A percentile compares a stretch with the other conserved stretches of the same genome.
These are phyloP conservation scores for Rhynchospora pubera DNA, from an alignment of 176 grass and related monocot genomes.

Conservation along the genomic window DNA sequence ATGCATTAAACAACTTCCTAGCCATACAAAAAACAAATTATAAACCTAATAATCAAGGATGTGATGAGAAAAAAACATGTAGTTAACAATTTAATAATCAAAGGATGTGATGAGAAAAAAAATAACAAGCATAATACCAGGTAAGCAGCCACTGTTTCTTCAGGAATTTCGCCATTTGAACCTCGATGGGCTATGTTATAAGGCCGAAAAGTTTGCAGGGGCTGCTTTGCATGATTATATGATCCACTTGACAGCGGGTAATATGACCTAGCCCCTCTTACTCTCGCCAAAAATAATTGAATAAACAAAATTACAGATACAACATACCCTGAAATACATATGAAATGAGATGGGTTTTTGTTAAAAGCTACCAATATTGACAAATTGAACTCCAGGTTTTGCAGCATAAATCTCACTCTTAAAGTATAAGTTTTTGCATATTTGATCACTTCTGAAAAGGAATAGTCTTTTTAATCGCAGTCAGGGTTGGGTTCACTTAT, in stretches of 20 bases:
- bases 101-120: background rate
- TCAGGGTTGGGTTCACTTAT: background rate
- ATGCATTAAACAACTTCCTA: background rate
- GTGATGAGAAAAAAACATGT: background rate
- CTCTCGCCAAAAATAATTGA: conserved; percentile 38
- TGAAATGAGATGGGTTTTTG: background rate
- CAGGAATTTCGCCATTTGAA: conserved; percentile 95
- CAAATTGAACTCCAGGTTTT: background rate
- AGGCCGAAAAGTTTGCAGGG: conserved; percentile 70
- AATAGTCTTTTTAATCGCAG: background rate
- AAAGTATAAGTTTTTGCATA: background rate
- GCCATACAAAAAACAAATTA: background rate
- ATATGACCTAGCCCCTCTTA: conserved; percentile 38
- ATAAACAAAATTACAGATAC: conserved; percentile 25
- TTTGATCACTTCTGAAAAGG: background rate
- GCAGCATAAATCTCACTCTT: background rate
- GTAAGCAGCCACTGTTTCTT: conserved; percentile 85
- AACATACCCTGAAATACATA: conserved; percentile 40
- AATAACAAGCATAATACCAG: conserved; percentile 36
- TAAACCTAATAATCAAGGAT: background rate
- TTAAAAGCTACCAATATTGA: background rate
- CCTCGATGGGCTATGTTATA: conserved; percentile 97
- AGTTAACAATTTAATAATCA: background rate
- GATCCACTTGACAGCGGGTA: conserved; percentile 68
- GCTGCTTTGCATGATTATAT: conserved; percentile 32